Percentiles rank a stretch among this genome's conserved stretches.
Conservation (phyloP, 306 rosid genomes). For the Vigna hirtella region DNA sequence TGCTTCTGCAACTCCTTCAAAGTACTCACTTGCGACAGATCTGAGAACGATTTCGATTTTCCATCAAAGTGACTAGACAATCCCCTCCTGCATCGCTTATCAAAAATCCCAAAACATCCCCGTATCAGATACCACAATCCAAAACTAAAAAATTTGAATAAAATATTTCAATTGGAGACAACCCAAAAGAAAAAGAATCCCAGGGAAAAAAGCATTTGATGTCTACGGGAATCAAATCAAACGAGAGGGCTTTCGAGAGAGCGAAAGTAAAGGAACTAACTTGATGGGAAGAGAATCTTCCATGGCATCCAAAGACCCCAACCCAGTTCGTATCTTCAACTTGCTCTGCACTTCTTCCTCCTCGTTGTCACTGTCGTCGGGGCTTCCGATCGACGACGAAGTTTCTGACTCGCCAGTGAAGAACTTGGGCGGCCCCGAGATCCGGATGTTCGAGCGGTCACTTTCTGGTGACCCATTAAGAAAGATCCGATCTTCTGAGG, state of each 20-base stretch:
- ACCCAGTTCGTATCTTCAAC: slow-evolving; percentile 49
- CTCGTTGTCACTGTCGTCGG: slow-evolving; percentile 64
- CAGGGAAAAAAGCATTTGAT: neutral
- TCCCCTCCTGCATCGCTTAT: slow-evolving; percentile 73
- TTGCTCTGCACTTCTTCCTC: slow-evolving; percentile 66
- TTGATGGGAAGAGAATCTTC: slow-evolving; percentile 95
- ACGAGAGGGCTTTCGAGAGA: neutral
- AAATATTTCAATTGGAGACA: neutral
- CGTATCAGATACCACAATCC: neutral
- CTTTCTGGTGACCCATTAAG: slow-evolving; percentile 21
- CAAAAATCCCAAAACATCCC: neutral
- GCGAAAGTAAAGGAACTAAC: slow-evolving; percentile 50
- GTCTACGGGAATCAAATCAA: neutral
- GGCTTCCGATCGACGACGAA: slow-evolving; percentile 90
- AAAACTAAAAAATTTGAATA: neutral
- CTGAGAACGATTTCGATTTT: slow-evolving; percentile 87
- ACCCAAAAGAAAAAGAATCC: neutral
- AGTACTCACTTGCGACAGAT: slow-evolving; percentile 61
- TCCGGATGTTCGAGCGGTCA: slow-evolving; percentile 42
- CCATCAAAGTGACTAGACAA: slow-evolving; percentile 81
- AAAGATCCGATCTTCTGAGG: slow-evolving; percentile 39
- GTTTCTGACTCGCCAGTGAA: slow-evolving; percentile 54
- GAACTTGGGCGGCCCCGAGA: slow-evolving; percentile 16
- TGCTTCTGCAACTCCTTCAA: slow-evolving; percentile 69
- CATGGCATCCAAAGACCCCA: slow-evolving; percentile 60